These are phyloP conservation scores for Aspergillus sclerotialis DNA, from an alignment of 2,329 filamentous ascomycete species.

Conservation along the genomic window DNA sequence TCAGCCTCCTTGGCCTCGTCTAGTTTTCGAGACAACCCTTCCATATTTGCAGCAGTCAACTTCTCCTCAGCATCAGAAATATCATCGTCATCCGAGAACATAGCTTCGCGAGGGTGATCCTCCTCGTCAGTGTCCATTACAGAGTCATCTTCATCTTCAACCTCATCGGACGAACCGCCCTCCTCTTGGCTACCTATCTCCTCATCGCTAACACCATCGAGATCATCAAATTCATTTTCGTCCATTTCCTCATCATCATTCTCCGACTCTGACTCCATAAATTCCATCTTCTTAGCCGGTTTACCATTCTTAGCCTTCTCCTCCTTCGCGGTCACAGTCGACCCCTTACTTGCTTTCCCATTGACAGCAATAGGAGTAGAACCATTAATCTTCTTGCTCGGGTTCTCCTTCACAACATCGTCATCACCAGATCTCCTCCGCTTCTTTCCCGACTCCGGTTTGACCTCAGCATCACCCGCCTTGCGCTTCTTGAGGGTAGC, in stretches of 20 bases:
- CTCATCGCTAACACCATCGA: conserved; percentile 34
- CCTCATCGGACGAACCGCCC: conserved; percentile 51
- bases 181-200: conserved; percentile 45
- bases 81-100: conserved; percentile 95
- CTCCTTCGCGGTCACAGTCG: conserved; percentile 17
- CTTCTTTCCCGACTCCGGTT: conserved; percentile 57
- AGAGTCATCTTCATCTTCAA: conserved; percentile 48
- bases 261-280: conserved; percentile 27
- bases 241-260: conserved; percentile 32
- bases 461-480: conserved; percentile 56
- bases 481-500: conserved; percentile 71
- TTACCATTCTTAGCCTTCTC: conserved; percentile 22
- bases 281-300: conserved; percentile 33
- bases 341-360: conserved; percentile 24
- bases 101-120: conserved; percentile 51
- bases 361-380: conserved; percentile 15
- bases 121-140: conserved; percentile 68
- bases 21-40: conserved; percentile 76
- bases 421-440: conserved; percentile 48
- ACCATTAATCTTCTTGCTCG: conserved; percentile 37
- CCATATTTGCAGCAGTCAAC: conserved; percentile 93
- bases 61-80: conserved; percentile 82
- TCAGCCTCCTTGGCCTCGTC: conserved; percentile 72
- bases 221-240: conserved; percentile 42
- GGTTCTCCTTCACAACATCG: conserved; percentile 28